Percentiles rank a stretch among this genome's conserved stretches.
These are phyloP conservation scores for Mrakia blollopis DNA, from an alignment of 768 basidiomycete genomes.

Conservation along the genomic window DNA sequence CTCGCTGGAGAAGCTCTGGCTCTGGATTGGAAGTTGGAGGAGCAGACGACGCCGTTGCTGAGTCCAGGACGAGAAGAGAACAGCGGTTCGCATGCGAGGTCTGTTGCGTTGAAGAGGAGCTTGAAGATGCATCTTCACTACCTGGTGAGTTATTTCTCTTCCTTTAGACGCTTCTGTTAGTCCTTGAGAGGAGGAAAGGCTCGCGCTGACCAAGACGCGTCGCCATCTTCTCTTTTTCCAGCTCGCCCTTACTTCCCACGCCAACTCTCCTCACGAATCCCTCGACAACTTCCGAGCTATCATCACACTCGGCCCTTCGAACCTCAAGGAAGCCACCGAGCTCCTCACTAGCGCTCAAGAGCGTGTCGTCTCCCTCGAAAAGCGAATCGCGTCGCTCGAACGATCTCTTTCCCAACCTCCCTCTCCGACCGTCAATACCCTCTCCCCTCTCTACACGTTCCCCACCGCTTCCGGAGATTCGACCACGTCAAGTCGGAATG, in stretches of 20 bases:
- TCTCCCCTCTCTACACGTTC: background rate
- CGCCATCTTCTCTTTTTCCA: background rate
- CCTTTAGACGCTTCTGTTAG: background rate
- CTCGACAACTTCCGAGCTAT: constrained; percentile 18
- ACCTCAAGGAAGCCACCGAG: constrained; percentile 13
- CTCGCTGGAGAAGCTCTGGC: constrained; percentile 7
- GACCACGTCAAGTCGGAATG: background rate
- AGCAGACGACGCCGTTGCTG: background rate
- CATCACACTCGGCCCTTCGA: background rate
- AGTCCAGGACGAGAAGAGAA: too few relatives aligned
- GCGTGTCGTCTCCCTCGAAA: constrained; percentile 7
- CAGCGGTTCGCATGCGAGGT: background rate
- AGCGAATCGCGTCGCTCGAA: background rate
- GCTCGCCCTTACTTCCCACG: constrained; percentile 29
- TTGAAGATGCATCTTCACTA: constrained; percentile 26
- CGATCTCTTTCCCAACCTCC: background rate
- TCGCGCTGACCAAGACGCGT: background rate
- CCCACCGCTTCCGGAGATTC: background rate
- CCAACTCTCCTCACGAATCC: constrained; percentile 6
- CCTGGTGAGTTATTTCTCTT: constrained; percentile 9
- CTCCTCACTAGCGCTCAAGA: constrained; percentile 3
- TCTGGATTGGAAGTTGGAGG: background rate
- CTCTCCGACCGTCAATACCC: background rate
- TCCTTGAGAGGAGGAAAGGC: background rate
- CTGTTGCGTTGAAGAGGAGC: constrained; percentile 13